Evolutionary conservation across 768 basidiomycete species (phyloP).

Genomic region (Lyophyllum decastes): DNA sequence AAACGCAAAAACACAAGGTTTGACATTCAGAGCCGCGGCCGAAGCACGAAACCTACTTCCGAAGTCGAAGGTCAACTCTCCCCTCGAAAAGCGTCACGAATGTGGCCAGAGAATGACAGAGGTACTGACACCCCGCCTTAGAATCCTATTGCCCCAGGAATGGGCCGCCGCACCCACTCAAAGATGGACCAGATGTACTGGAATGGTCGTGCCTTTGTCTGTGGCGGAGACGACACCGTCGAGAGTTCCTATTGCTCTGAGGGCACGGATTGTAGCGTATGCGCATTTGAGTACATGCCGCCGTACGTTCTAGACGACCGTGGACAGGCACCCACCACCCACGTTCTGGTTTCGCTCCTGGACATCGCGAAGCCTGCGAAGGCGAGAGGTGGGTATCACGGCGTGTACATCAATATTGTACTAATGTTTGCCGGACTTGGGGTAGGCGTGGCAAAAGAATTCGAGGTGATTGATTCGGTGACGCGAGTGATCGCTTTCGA

Average conservation of each 20-base stretch:
- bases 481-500: constrained; percentile 6
- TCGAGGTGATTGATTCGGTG: constrained; percentile 12
- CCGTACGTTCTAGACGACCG: not conserved
- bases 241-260: not conserved
- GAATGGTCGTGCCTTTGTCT: constrained; percentile 9
- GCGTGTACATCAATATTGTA: not conserved
- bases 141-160: constrained; percentile 4
- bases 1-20: constrained; percentile 4
- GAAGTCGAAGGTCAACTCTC: constrained; percentile 3
- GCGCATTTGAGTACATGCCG: not conserved
- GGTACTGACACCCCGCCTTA: not conserved
- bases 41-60: constrained; percentile 2
- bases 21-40: constrained; percentile 8
- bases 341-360: constrained; percentile 4
- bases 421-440: not conserved
- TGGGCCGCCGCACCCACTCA: constrained; percentile 9
- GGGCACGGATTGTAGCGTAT: not conserved
- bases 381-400: constrained; percentile 4
- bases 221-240: not conserved
- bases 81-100: not conserved
- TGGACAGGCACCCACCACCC: not conserved
- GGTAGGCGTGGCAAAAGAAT: constrained; percentile 11
- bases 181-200: constrained; percentile 1
- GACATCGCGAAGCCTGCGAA: constrained; percentile 17
- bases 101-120: not conserved